Evolutionary conservation across 345 rosid genomes (phyloP), one percentile per base, ranked within the genome.

Genomic region (Dovyalis caffra): DNA sequence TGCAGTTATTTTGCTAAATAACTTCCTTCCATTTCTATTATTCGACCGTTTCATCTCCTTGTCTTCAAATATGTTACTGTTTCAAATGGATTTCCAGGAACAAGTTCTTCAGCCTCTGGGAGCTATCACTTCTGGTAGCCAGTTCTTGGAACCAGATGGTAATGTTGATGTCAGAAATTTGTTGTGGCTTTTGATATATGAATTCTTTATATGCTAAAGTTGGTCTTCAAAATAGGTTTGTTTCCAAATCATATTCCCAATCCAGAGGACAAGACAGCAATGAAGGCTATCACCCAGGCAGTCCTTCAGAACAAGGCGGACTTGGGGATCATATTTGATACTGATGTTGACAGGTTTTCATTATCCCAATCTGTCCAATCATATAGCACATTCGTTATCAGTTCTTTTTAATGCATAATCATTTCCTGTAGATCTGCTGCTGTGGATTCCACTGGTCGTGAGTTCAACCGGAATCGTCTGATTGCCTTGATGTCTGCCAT

Each of bases 91-190:
- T 69, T 85, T 51, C 68, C 86, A 95, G 99, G 97, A 88, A 15
- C 88, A 90, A 86, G 98, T 93, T 80, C 98, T 95, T 20, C 94
- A 91, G 87, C 98, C 98, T 81, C 86, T 95, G 29, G 99, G 99
- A 26, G 98, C 99, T 76, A 74, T 83, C 53, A 90, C 97, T 73
- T 84, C 91, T 66, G 99, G 99, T 28, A 91, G 98, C 85, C 98
- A 95, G 79, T 95, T 93, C 86, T 82, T 95, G 85, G 98, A 95
- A 81, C 99, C 99, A 74, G 97, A 93, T 86, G 99, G 98, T 93
- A 82, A 77, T 69, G 37, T 58, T 47, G 49, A 43, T 29, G 38
- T 70, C 66, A 9, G 34, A 58, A 74, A 72, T 74, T 31, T 18
- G 35, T 32, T 61, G 18, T 62, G 62, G 49, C 35, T 69, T 49